Evolutionary conservation across 352 stramenopile genomes (phyloP).

Genomic region (Blastocystis sp.): DNA sequence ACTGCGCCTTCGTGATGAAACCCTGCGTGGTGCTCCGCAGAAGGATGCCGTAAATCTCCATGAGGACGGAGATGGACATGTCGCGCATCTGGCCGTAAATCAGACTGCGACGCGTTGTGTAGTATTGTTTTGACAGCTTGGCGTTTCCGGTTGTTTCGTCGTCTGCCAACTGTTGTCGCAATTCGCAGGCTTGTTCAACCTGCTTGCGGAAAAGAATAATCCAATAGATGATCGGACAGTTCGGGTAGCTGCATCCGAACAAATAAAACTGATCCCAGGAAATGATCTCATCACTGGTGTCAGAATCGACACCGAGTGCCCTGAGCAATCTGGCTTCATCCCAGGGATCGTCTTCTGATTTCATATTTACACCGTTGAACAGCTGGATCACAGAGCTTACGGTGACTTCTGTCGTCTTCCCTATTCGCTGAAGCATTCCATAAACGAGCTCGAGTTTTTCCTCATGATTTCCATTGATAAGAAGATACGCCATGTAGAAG

Average conservation of each 20-base stretch:
- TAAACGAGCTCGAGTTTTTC: constrained; percentile 26
- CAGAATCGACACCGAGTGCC: neutral
- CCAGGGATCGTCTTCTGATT: neutral
- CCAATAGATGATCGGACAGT: constrained; percentile 41
- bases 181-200: constrained; percentile 9
- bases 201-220: neutral
- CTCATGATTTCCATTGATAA: constrained; percentile 49
- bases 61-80: constrained; percentile 19
- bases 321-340: neutral
- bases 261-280: constrained; percentile 17
- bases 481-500: constrained; percentile 43
- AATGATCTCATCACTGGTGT: neutral
- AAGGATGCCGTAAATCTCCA: constrained; percentile 50
- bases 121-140: neutral
- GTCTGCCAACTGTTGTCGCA: constrained; percentile 15
- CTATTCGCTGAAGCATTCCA: constrained; percentile 30
- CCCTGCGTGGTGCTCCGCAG: neutral
- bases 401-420: constrained; percentile 22
- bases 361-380: constrained; percentile 6
- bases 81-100: constrained; percentile 46
- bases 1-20: constrained; percentile 51
- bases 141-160: constrained; percentile 15
- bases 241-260: constrained; percentile 5
- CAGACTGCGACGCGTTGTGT: constrained; percentile 10
- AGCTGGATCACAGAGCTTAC: constrained; percentile 25